Percentiles rank a stretch among this genome's conserved stretches.
Evolutionary conservation across 108 stramenopile genomes (phyloP).

Genomic region (Aurantiochytrium sp.): DNA sequence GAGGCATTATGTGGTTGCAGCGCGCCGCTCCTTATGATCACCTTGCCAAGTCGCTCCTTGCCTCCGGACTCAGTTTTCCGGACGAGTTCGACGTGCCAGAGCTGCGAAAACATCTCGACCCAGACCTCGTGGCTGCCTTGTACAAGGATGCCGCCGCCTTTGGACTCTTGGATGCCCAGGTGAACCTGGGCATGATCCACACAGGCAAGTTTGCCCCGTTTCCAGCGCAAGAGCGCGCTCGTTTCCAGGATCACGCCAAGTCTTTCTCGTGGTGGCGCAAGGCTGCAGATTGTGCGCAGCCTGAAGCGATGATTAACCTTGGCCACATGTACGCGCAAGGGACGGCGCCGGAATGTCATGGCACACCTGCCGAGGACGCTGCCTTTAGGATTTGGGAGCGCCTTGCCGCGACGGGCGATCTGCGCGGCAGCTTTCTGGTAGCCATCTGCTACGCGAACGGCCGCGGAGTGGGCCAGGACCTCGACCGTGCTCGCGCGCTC

Average conservation of each 20-base stretch:
- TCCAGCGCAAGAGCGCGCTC: neutral
- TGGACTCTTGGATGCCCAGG: neutral
- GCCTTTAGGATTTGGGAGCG: neutral
- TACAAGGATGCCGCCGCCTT: neutral
- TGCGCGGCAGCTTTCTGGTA: neutral
- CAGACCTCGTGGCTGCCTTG: neutral
- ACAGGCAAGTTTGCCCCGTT: neutral
- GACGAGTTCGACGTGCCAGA: neutral
- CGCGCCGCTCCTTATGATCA: neutral
- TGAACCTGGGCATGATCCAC: neutral
- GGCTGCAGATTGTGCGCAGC: neutral
- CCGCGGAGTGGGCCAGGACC: neutral
- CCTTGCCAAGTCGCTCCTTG: neutral
- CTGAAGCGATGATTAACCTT: neutral
- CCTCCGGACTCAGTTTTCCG: neutral
- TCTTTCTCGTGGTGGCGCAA: neutral
- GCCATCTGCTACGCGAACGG: neutral
- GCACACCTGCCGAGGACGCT: neutral
- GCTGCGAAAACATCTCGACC: neutral
- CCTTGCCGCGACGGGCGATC: neutral
- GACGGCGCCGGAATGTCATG: neutral
- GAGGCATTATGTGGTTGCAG: neutral
- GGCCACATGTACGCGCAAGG: constrained; percentile 29
- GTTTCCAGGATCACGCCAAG: neutral
- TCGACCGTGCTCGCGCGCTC: neutral